These are phyloP conservation scores for Pythium rishiriense DNA, from an alignment of 352 stramenopile species.

Conservation along the genomic window DNA sequence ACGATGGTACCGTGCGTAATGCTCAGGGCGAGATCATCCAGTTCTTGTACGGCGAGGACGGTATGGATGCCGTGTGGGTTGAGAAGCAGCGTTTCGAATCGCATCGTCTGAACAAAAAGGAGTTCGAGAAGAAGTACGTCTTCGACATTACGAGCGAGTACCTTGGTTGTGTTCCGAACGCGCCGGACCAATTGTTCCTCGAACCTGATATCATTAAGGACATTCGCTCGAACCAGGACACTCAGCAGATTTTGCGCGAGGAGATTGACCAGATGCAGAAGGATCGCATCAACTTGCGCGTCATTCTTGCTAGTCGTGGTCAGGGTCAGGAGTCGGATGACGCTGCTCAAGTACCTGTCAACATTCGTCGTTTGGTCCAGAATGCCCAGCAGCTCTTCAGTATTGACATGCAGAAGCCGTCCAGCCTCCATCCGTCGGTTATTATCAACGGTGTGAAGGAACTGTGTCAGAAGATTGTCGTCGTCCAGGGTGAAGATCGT, in stretches of 20 bases:
- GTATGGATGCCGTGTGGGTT: conserved; percentile 99
- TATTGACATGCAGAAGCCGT: conserved; percentile 93
- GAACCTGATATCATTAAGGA: conserved; percentile 87
- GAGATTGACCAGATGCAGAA: conserved; percentile 94
- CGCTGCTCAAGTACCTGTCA: conserved; percentile 90
- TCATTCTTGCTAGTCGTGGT: conserved; percentile 95
- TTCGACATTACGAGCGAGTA: conserved; percentile 92
- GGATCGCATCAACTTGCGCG: conserved; percentile 93
- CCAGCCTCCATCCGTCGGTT: conserved; percentile 89
- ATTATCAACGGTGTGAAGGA: conserved; percentile 92
- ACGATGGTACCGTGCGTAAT: conserved; percentile 99
- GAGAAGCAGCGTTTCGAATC: conserved; percentile 96
- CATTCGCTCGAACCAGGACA: conserved; percentile 93
- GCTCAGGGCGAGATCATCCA: conserved; percentile 86
- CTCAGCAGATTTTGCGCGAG: conserved; percentile 92
- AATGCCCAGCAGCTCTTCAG: conserved; percentile 95
- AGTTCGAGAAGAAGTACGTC: conserved; percentile 95
- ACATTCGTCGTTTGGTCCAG: conserved; percentile 94
- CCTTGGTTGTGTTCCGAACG: conserved; percentile 90
- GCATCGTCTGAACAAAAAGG: conserved; percentile 85
- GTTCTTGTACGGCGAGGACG: conserved; percentile 96
- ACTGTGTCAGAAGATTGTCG: conserved; percentile 94
- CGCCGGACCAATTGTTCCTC: conserved; percentile 83
- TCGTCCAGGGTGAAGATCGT: conserved; percentile 94
- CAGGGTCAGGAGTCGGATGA: conserved; percentile 93